Evolutionary conservation across 2,329 filamentous ascomycete species (phyloP).

Genomic region (Venturia carpophila): DNA sequence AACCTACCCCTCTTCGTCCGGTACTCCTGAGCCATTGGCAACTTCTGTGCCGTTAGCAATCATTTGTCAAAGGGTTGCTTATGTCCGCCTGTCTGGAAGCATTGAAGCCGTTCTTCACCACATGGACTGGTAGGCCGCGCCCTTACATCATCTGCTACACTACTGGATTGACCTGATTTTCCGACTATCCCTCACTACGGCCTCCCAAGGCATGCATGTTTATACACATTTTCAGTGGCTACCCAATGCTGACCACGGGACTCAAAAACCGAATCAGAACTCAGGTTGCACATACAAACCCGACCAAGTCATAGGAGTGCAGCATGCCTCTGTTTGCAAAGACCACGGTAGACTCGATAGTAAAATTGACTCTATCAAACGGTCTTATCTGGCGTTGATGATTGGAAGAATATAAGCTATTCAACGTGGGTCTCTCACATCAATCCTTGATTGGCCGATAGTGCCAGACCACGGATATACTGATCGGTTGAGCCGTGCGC

Average conservation of each 20-base stretch:
- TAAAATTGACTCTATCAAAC: neutral
- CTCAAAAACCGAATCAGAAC: neutral
- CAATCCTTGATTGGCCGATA: neutral
- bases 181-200: neutral
- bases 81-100: neutral
- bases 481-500: neutral
- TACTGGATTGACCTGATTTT: neutral
- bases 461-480: neutral
- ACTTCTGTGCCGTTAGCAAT: neutral
- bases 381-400: neutral
- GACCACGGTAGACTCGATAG: neutral
- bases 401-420: neutral
- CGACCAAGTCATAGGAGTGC: neutral
- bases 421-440: neutral
- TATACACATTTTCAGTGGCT: neutral
- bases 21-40: constrained; percentile 2
- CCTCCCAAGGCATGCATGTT: neutral
- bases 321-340: neutral
- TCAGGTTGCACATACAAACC: neutral
- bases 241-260: neutral
- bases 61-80: neutral
- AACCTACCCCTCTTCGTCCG: neutral
- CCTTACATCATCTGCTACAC: neutral
- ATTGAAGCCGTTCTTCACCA: constrained; percentile 1
- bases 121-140: neutral